phyloP scores from a whole-genome alignment of 441 rosid genomes.

The Eutrema salsugineum region DNA sequence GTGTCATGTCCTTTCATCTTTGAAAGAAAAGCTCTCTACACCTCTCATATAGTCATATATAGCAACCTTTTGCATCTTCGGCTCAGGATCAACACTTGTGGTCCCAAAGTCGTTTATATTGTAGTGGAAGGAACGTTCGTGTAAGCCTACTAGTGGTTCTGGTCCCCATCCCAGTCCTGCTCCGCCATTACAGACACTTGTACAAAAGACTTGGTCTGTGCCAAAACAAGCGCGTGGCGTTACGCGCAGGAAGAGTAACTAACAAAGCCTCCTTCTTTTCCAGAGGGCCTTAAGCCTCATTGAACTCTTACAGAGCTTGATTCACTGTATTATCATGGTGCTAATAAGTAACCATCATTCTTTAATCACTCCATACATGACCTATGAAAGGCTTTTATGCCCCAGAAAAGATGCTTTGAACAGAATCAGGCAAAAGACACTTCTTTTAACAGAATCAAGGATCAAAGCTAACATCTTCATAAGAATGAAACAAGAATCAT shows the following conservation, averaged over 20 bases:
- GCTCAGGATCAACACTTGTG: neutral
- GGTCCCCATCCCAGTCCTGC: slow-evolving; percentile 13
- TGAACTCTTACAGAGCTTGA: neutral
- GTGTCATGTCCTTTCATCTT: slow-evolving; percentile 9
- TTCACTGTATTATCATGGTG: neutral
- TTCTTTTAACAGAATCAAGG: neutral
- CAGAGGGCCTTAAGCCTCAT: neutral
- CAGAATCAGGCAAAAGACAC: neutral
- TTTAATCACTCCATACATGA: no score
- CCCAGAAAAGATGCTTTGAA: neutral
- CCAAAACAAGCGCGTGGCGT: neutral
- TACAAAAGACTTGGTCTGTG: neutral
- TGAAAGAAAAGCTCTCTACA: neutral
- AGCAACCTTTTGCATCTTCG: neutral
- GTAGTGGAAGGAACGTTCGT: slow-evolving; percentile 6
- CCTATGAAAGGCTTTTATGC: neutral
- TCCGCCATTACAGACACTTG: slow-evolving; percentile 10
- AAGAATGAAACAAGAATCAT: slow-evolving; percentile 13
- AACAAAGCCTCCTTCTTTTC: neutral
- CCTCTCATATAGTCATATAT: slow-evolving; percentile 11
- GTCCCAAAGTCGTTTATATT: neutral
- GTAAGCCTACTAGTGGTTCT: neutral
- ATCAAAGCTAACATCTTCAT: slow-evolving; percentile 2
- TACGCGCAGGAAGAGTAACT: neutral
- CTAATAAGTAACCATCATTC: neutral